phyloP scores from a whole-genome alignment of 1,139 yeast genomes.

The Geotrichum europaeum region DNA sequence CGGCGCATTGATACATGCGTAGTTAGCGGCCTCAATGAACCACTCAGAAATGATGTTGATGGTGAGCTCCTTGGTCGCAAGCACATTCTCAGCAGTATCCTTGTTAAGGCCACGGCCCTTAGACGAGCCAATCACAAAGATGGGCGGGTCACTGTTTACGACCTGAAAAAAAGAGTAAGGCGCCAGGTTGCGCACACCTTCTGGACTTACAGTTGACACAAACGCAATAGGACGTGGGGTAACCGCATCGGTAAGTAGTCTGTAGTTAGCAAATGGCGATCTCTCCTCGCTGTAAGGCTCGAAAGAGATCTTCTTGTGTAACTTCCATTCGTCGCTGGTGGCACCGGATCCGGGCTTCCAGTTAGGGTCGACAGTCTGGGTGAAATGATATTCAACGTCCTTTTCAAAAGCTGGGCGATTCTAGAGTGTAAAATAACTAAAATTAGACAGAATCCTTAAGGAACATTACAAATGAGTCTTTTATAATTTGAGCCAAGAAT shows the following conservation, averaged over 20 bases:
- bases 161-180: slow-evolving; percentile 54
- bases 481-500: neutral
- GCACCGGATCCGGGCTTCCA: slow-evolving; percentile 53
- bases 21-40: slow-evolving; percentile 60
- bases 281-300: slow-evolving; percentile 48
- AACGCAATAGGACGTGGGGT: slow-evolving; percentile 59
- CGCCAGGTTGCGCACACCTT: slow-evolving; percentile 48
- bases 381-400: slow-evolving; percentile 21
- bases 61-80: slow-evolving; percentile 51
- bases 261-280: slow-evolving; percentile 44
- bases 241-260: slow-evolving; percentile 45
- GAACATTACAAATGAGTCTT: neutral
- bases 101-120: slow-evolving; percentile 40
- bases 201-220: slow-evolving; percentile 42
- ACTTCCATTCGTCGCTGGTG: slow-evolving; percentile 34
- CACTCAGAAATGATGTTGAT: slow-evolving; percentile 57
- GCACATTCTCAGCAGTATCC: slow-evolving; percentile 46
- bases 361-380: slow-evolving; percentile 22
- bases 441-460: neutral
- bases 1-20: slow-evolving; percentile 46
- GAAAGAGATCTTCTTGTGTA: slow-evolving; percentile 42
- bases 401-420: slow-evolving; percentile 25
- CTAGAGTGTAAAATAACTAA: neutral
- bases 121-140: slow-evolving; percentile 47
- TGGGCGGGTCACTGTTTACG: slow-evolving; percentile 52